A percentile compares a stretch with the other conserved stretches of the same genome.
These are phyloP conservation scores for Globisporangium paroecandrum DNA, from an alignment of 352 stramenopile species.

Conservation along the genomic window DNA sequence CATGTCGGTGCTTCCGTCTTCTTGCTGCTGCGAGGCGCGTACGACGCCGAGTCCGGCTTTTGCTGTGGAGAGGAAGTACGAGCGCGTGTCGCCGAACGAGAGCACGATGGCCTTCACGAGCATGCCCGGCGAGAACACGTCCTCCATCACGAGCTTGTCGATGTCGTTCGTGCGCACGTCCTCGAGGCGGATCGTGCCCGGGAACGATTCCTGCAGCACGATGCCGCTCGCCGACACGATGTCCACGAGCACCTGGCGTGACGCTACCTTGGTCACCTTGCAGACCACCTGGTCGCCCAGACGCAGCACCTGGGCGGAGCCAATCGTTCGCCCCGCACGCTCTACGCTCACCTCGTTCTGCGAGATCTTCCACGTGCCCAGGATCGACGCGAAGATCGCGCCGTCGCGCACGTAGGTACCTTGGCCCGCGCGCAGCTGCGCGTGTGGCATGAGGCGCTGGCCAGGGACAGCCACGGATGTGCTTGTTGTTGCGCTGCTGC, in stretches of 20 bases:
- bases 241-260: conserved; percentile 73
- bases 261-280: conserved; percentile 63
- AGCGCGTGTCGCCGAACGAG: conserved; percentile 83
- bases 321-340: conserved; percentile 51
- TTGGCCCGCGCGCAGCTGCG: conserved; percentile 35
- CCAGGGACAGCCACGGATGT: conserved; percentile 44
- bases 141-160: conserved; percentile 79
- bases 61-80: conserved; percentile 81
- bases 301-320: conserved; percentile 64
- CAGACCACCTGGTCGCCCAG: conserved; percentile 67
- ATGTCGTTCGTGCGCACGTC: conserved; percentile 78
- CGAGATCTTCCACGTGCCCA: conserved; percentile 39
- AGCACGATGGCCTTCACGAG: conserved; percentile 78
- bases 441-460: conserved; percentile 42
- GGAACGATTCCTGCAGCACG: conserved; percentile 78
- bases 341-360: conserved; percentile 43
- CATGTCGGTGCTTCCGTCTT: conserved; percentile 35
- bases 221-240: conserved; percentile 66
- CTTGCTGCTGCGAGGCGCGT: conserved; percentile 30
- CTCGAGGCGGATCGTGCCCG: conserved; percentile 72
- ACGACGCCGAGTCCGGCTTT: conserved; percentile 68
- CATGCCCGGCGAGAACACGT: conserved; percentile 64
- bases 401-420: conserved; percentile 61
- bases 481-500: conserved; percentile 20
- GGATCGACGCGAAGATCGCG: conserved; percentile 69